phyloP scores from a whole-genome alignment of 78 protist genomes.

The Trichosphaerium sp. region DNA sequence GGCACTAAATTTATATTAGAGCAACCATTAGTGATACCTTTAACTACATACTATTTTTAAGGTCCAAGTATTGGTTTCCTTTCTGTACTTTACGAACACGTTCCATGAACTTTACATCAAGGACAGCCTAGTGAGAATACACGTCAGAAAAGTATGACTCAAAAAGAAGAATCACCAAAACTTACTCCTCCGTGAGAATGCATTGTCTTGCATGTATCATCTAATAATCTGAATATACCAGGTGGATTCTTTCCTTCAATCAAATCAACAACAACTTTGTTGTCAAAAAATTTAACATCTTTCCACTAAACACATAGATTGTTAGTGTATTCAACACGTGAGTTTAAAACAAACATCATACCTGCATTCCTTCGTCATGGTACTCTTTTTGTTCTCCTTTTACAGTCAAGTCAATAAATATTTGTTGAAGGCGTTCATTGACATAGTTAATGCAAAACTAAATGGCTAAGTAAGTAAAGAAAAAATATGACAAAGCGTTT shows the following conservation, averaged over 20 bases:
- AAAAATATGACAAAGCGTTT: no score
- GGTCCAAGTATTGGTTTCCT: constrained; percentile 60
- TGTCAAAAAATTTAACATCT: constrained; percentile 67
- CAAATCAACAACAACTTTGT: constrained; percentile 65
- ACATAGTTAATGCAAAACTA: constrained; percentile 82
- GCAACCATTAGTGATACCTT: no score
- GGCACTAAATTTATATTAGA: no score
- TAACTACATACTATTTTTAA: no score
- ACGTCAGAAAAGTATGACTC: no score
- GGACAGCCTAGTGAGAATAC: constrained; percentile 54
- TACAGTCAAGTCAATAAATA: constrained; percentile 73
- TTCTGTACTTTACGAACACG: constrained; percentile 22
- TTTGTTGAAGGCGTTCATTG: constrained; percentile 86
- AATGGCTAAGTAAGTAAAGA: no score
- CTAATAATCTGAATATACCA: constrained; percentile 43
- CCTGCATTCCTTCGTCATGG: constrained; percentile 48
- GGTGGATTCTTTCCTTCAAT: constrained; percentile 52
- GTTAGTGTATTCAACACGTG: neutral
- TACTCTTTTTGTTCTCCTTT: constrained; percentile 81
- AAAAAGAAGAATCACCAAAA: no score
- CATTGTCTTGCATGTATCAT: constrained; percentile 69
- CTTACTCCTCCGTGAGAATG: constrained; percentile 50
- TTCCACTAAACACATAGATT: constrained; percentile 73
- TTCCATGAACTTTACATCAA: constrained; percentile 73
- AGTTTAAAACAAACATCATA: neutral